Evolutionary conservation across 2,329 filamentous ascomycete genomes (phyloP), one percentile per base, ranked within the genome.

Genomic region (Apiospora sp.): DNA sequence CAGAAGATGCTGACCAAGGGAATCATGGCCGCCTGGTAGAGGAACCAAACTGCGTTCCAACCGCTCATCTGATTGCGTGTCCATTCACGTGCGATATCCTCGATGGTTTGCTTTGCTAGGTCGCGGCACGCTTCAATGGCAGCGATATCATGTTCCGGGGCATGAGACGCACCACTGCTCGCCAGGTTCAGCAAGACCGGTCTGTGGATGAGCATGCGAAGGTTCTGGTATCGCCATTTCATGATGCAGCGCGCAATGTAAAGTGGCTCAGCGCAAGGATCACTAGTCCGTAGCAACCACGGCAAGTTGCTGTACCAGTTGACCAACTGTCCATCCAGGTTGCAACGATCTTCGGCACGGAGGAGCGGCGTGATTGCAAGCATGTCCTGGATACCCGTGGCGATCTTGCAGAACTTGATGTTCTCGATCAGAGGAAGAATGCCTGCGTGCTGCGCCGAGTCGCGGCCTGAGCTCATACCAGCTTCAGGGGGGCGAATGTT

Each of bases 21-120:
- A 12, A 95, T 91, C 91, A 95, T 93, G 75, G 90, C 90, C 0
- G 93, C 92, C 80, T 95, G 93, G 82, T 94, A 95, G 73, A 94
- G 88, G 82, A 94, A 92, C 92, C 93, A 95, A 2, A 93, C 92
- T 0, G 92, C 93, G 79, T 94, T 94, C 93, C 93, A 95, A 12
- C 93, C 93, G 0, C 90, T 90, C 83, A 95, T 93, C 78, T 94
- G 90, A 79, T 94, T 93, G 67, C 90, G 88, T 67, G 89, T 89
- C 84, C 92, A 94, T 74, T 93, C 92, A 30, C 86, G 85, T 14
- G 90, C 87, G 74, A 95, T 94, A 73, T 94, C 92, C 72, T 91
- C 88, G 74, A 95, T 93, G 0, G 92, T 92, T 75, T 91, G 88
- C 74, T 89, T 90, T 12, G 93, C 92, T 1, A 94, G 87, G 70